A percentile compares a stretch with the other conserved stretches of the same genome.
These are phyloP conservation scores for Thamnidium elegans DNA, from an alignment of 192 early-diverging fungal species.

Conservation along the genomic window DNA sequence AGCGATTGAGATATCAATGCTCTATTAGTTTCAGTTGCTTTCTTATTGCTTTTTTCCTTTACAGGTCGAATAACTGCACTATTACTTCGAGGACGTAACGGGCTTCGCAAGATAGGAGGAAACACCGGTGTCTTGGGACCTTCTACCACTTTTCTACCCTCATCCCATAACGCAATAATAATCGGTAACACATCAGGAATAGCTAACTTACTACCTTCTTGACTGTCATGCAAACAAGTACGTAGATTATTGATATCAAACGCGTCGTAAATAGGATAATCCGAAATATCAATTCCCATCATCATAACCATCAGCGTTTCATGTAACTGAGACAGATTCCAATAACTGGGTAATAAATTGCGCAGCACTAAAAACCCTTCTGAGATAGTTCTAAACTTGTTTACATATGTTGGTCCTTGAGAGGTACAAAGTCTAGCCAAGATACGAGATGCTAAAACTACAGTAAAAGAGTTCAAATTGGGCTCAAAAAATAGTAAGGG, in stretches of 20 bases:
- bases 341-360: slow-evolving; percentile 53
- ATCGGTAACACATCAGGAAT: slow-evolving; percentile 50
- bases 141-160: slow-evolving; percentile 12
- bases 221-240: slow-evolving; percentile 35
- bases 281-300: slow-evolving; percentile 51
- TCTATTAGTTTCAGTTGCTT: background rate
- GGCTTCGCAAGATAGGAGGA: background rate
- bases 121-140: background rate
- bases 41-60: background rate
- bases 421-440: slow-evolving; percentile 44
- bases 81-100: slow-evolving; percentile 2
- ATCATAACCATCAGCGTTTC: slow-evolving; percentile 53
- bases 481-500: slow-evolving; percentile 58
- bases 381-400: slow-evolving; percentile 49
- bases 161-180: slow-evolving; percentile 40
- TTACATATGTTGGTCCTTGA: slow-evolving; percentile 45
- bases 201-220: slow-evolving; percentile 14
- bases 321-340: slow-evolving; percentile 57
- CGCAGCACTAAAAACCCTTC: slow-evolving; percentile 59
- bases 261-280: slow-evolving; percentile 43
- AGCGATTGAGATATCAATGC: background rate
- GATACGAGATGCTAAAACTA: slow-evolving; percentile 52
- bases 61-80: background rate
- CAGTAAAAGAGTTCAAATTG: slow-evolving; percentile 50
- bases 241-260: slow-evolving; percentile 53